Evolutionary conservation across 305 asterid species (phyloP).

Genomic region (Fraxinus latifolia): DNA sequence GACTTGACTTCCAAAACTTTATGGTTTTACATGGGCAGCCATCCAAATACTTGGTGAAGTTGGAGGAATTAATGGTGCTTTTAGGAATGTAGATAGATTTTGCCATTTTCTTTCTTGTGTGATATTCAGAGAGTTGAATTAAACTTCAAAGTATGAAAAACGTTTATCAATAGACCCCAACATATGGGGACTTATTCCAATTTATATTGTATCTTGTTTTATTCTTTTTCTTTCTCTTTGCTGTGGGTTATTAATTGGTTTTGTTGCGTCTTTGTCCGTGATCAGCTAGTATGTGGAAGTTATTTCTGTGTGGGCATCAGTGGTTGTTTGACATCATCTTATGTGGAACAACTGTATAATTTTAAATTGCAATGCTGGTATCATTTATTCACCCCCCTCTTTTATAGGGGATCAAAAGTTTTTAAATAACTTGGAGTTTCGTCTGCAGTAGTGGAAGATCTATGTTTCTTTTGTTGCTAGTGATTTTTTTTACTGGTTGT

Average conservation of each 20-base stretch:
- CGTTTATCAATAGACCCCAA: not conserved
- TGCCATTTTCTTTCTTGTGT: not conserved
- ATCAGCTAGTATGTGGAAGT: not conserved
- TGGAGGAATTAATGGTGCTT: not conserved
- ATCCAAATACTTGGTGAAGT: not conserved
- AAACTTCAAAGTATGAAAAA: not conserved
- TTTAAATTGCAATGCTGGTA: not conserved
- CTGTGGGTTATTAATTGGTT: not conserved
- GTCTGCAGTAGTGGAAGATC: not conserved
- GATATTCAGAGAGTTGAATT: not conserved
- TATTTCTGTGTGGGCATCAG: slow-evolving; percentile 1
- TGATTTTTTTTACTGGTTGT: slow-evolving; percentile 1
- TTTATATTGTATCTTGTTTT: not conserved
- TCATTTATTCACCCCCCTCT: not conserved
- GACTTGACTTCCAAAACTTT: not conserved
- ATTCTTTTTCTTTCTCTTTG: not conserved
- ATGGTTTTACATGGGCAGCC: not conserved
- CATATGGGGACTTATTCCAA: not conserved
- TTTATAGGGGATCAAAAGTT: not conserved
- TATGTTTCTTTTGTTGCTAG: not conserved
- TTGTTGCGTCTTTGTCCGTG: not conserved
- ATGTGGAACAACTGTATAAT: not conserved
- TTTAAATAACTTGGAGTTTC: not conserved
- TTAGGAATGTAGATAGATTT: not conserved
- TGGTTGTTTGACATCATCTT: not conserved